Percentiles rank a stretch among this genome's conserved stretches.
Evolutionary conservation across 2,329 filamentous ascomycete species (phyloP).

Genomic region (Cercospora janseana): DNA sequence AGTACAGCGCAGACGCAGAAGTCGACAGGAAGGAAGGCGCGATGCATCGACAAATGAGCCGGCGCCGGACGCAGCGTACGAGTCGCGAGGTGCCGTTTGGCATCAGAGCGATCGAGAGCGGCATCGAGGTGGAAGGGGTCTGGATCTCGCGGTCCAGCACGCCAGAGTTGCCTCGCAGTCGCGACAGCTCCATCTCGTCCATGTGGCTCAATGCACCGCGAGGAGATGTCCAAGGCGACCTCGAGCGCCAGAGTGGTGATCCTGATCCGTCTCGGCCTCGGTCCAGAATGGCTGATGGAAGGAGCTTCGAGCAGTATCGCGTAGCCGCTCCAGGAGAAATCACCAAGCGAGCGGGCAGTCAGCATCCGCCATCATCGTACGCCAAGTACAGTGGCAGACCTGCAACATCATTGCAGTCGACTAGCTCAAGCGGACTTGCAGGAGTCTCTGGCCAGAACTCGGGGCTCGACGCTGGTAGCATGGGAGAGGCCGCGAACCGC

Average conservation of each 20-base stretch:
- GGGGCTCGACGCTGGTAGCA: slow-evolving; percentile 21
- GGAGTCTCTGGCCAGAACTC: slow-evolving; percentile 33
- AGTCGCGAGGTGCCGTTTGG: slow-evolving; percentile 74
- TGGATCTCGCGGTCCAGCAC: slow-evolving; percentile 51
- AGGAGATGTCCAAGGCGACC: slow-evolving; percentile 17
- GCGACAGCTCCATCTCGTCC: slow-evolving; percentile 27
- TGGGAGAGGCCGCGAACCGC: slow-evolving; percentile 17
- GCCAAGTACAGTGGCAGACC: slow-evolving; percentile 41
- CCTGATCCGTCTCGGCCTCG: background rate
- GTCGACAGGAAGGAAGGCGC: slow-evolving; percentile 33
- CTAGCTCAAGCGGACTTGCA: slow-evolving; percentile 34
- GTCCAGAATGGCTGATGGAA: background rate
- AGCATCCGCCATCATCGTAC: slow-evolving; percentile 39
- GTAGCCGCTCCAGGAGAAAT: background rate
- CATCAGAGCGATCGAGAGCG: slow-evolving; percentile 77
- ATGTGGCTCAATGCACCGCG: slow-evolving; percentile 20
- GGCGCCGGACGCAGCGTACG: slow-evolving; percentile 20
- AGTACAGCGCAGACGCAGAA: slow-evolving; percentile 40
- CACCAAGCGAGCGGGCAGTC: slow-evolving; percentile 25
- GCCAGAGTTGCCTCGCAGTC: slow-evolving; percentile 31
- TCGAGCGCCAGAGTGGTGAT: slow-evolving; percentile 22
- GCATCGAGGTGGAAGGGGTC: slow-evolving; percentile 80
- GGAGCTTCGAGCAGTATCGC: background rate
- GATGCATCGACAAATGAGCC: slow-evolving; percentile 38
- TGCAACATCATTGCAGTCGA: slow-evolving; percentile 36